A percentile compares a stretch with the other conserved stretches of the same genome.
Evolutionary conservation across 1,284 basidiomycete genomes (phyloP).

Genomic region (Moesziomyces sp.): DNA sequence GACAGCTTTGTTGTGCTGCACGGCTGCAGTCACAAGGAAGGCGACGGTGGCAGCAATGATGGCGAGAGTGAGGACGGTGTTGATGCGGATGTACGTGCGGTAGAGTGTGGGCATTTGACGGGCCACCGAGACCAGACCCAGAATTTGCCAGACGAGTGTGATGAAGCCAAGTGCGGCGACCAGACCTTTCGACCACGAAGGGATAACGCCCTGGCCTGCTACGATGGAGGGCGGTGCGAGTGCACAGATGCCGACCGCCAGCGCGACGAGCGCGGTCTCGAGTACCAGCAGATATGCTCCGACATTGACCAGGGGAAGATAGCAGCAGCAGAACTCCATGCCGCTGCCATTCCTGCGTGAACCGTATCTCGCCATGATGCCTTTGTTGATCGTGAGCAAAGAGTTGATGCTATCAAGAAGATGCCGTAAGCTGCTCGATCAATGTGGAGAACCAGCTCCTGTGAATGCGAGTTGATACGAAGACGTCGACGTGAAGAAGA

Average conservation of each 20-base stretch:
- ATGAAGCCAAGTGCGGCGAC: constrained; percentile 59
- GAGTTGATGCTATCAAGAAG: neutral
- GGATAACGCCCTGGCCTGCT: constrained; percentile 56
- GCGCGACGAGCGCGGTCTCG: constrained; percentile 58
- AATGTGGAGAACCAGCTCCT: constrained; percentile 12
- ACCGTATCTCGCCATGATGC: constrained; percentile 17
- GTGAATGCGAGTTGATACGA: neutral
- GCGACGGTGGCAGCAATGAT: constrained; percentile 55
- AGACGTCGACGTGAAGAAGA: neutral
- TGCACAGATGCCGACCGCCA: constrained; percentile 57
- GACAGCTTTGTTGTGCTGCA: constrained; percentile 49
- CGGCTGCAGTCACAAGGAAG: constrained; percentile 55
- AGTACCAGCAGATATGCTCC: constrained; percentile 63
- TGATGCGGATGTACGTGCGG: constrained; percentile 61
- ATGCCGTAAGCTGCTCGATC: too few relatives aligned
- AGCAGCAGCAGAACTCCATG: constrained; percentile 65
- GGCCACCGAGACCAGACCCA: constrained; percentile 55
- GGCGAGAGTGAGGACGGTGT: constrained; percentile 55
- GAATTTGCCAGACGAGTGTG: constrained; percentile 58
- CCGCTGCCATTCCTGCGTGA: constrained; percentile 28
- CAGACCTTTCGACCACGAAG: constrained; percentile 57
- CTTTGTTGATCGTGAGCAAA: too few relatives aligned
- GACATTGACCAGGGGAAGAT: constrained; percentile 62
- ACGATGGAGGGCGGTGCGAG: constrained; percentile 62
- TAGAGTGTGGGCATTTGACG: constrained; percentile 56